phyloP scores from a whole-genome alignment of 2,329 filamentous ascomycete species.

The Trichoderma harzianum region DNA sequence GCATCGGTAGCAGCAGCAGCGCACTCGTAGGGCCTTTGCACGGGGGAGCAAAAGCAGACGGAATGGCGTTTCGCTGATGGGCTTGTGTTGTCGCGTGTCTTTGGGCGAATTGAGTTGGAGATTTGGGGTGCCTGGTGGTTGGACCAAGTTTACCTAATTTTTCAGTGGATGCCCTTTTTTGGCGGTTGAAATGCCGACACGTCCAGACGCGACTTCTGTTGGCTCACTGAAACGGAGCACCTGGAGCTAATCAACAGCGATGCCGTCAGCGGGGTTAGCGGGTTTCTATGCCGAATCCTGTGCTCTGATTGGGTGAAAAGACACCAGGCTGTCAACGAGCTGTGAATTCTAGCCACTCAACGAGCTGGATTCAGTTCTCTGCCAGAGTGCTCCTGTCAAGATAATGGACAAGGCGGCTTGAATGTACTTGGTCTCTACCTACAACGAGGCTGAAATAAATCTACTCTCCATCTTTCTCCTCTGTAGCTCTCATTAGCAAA shows the following conservation, averaged over 20 bases:
- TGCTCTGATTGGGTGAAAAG: background rate
- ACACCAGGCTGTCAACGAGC: background rate
- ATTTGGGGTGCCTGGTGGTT: conserved; percentile 6
- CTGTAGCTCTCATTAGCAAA: background rate
- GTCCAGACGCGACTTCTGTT: conserved; percentile 34
- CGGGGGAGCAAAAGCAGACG: background rate
- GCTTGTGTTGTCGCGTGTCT: conserved; percentile 8
- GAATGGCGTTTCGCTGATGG: background rate
- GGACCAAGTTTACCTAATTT: conserved; percentile 18
- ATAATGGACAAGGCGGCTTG: background rate
- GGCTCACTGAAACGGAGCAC: background rate
- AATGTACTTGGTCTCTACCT: background rate
- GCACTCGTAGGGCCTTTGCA: background rate
- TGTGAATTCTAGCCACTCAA: background rate
- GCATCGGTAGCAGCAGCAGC: conserved; percentile 19
- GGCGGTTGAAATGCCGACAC: conserved; percentile 33
- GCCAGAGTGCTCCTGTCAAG: background rate
- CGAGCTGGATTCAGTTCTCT: background rate
- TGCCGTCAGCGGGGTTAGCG: background rate
- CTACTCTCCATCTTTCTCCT: background rate
- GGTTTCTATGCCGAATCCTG: background rate
- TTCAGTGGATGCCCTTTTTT: conserved; percentile 15
- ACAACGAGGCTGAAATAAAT: background rate
- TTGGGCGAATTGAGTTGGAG: background rate
- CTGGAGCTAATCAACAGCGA: conserved; percentile 1